Evolutionary conservation across 108 stramenopile genomes (phyloP), one percentile per base, ranked within the genome.

Genomic region (Cyclotella distinguenda): DNA sequence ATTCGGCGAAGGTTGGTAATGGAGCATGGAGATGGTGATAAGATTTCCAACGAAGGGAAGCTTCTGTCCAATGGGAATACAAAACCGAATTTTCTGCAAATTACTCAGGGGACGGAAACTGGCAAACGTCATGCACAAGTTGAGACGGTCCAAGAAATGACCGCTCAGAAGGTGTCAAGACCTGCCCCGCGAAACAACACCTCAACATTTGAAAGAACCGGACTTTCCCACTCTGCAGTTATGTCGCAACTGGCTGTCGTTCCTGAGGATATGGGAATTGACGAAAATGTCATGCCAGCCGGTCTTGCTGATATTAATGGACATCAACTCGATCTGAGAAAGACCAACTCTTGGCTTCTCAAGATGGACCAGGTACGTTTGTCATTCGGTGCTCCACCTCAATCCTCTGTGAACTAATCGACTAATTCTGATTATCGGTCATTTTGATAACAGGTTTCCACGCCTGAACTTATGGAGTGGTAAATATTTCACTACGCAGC

Each of bases 391-490:
- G n/a, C n/a, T n/a, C n/a, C n/a, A n/a, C n/a, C n/a, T n/a, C n/a
- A n/a, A n/a, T n/a, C n/a, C n/a, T n/a, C n/a, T n/a, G n/a, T n/a
- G n/a, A n/a, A n/a, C n/a, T n/a, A n/a, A n/a, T n/a, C n/a, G n/a
- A n/a, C n/a, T n/a, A n/a, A n/a, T n/a, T n/a, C n/a, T n/a, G n/a
- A n/a, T n/a, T n/a, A n/a, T n/a, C n/a, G n/a, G n/a, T n/a, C n/a
- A n/a, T n/a, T n/a, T n/a, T n/a, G n/a, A n/a, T n/a, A n/a, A n/a
- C n/a, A n/a, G n/a, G 86, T 96, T 0, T 86, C 86, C 5, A 94
- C 92, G 3, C 89, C 95, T 0, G 95, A 96, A 68, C 55, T 93
- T 16, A 90, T 92, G 77, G 95, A 96, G 64, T 90, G 87, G 43
- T 64, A 38, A 3, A 27, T 38, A 1, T 53, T 10, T 12, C 32